phyloP scores from a whole-genome alignment of 768 basidiomycete genomes.

The Phylloporus sp. region DNA sequence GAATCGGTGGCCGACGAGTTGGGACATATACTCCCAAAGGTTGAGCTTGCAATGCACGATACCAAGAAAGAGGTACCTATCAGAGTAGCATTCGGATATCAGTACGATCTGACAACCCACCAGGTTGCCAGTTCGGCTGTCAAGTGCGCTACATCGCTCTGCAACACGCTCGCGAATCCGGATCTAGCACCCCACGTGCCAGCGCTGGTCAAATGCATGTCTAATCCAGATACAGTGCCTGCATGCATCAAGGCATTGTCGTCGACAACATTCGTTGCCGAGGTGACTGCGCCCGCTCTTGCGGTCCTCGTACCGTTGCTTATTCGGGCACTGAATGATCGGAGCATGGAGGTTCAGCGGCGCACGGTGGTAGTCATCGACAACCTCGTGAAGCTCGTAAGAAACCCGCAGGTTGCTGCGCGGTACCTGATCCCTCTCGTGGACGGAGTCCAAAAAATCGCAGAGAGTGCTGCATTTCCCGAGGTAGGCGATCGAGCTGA shows the following conservation, averaged over 20 bases:
- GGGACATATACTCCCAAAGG: constrained; percentile 73
- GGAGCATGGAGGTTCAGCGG: constrained; percentile 94
- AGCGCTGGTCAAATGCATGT: constrained; percentile 90
- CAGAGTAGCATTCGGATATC: constrained; percentile 11
- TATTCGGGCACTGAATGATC: constrained; percentile 85
- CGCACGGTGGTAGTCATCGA: constrained; percentile 92
- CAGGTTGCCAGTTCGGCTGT: constrained; percentile 82
- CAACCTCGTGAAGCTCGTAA: constrained; percentile 95
- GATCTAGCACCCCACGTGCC: constrained; percentile 89
- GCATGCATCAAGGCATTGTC: constrained; percentile 94
- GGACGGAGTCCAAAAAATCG: constrained; percentile 87
- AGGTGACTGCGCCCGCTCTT: constrained; percentile 93
- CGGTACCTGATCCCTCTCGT: constrained; percentile 82
- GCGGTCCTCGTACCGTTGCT: constrained; percentile 93
- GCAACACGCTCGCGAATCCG: constrained; percentile 86
- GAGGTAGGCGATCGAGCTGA: constrained; percentile 49
- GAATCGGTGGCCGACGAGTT: constrained; percentile 81
- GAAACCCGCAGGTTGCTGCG: constrained; percentile 85
- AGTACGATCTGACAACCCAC: constrained; percentile 7
- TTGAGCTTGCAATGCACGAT: constrained; percentile 92
- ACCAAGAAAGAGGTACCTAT: constrained; percentile 80
- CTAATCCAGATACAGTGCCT: constrained; percentile 80
- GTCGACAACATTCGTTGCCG: constrained; percentile 93
- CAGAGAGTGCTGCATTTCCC: constrained; percentile 89
- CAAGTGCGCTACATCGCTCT: constrained; percentile 87